Base-by-base conservation (phyloP, 176 grass and related monocot species). In the Poa annua region DNA sequence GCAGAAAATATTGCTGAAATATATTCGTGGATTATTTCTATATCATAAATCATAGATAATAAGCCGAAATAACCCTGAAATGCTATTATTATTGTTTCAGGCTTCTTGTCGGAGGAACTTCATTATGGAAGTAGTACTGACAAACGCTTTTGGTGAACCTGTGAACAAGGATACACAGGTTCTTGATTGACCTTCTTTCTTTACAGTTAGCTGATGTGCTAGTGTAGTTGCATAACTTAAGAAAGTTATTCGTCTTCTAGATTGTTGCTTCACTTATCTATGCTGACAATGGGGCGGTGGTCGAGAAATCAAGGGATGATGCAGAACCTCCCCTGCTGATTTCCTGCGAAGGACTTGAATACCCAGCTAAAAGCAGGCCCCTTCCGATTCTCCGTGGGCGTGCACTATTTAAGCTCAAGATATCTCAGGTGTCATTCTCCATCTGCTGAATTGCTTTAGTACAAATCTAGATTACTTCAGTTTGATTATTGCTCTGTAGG, bases 71-170 rank as follows among this genome's bases (percentile, higher is more conserved):
- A 78, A 66, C 1, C 25, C 17, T 20, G 19, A 20, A 10, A 5
- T 66, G 24, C 49, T 71, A 35, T 29, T 11, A 20, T 22, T 51
- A 50, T 90, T 38, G 48, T 82, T 90, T 80, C 89, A 98, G 96
- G 89, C 92, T 11, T 98, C 96, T 65, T 98, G 96, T 56, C 80
- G 96, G 64, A 93, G 92, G 77, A 98, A 98, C 56, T 98, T 95
- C 60, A 86, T 92, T 19, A 71, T 98, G 85, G 91, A 98, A 86
- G 83, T 98, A 87, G 75, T 88, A 59, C 61, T 98, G 41, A 83
- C 86, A 36, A 71, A 95, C 55, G 89, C 85, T 77, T 93, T 93
- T 83, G 91, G 90, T 87, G 77, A 88, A 85, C 80, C 89, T 55
- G 87, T 83, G 55, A 86, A 88, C 86, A 90, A 87, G 69, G 91